Evolutionary conservation across 768 basidiomycete genomes (phyloP), one percentile per base, ranked within the genome.

Genomic region (Sporobolomyces roseus): DNA sequence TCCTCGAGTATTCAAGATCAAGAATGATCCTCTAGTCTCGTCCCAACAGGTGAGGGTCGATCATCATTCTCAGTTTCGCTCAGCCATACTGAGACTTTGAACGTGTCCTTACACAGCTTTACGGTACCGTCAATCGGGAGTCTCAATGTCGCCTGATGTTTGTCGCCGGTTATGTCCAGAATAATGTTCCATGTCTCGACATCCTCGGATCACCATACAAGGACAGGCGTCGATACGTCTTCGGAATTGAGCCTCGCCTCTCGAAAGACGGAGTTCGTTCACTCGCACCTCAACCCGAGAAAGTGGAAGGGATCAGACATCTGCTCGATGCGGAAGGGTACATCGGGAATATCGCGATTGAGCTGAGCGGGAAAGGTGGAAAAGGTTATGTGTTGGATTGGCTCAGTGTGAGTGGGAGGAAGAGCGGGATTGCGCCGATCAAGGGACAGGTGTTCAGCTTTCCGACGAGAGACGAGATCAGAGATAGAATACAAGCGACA

Each of bases 301-400:
- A 2, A 27, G 8, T 4, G 4, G 21, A 7, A 0, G 49, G 8
- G 1, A 33, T 16, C 14, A 12, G 4, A 30, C 50, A 53, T 32
- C 27, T 60, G 21, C 38, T 66, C 8, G 65, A 66, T 48, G 49
- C 36, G 5, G 21, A 45, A 2, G 65, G 65, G 3, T 66, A 66
- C 50, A 45, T 66, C 32, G 65, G 65, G 6, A 66, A 66, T 58
- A 55, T 55, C 36, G 54, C 54, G 25, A n/a, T 55, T 10, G 54
- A 41, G 25, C 14, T 55, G 8, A 17, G 5, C 27, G 17, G n/a
- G 5, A 53, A 53, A n/a, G 52, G 13, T 6, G 17, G 52, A 6
- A n/a, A n/a, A n/a, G n/a, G n/a, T n/a, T n/a, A n/a, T n/a, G n/a
- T n/a, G n/a, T n/a, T n/a, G n/a, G 19, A 10, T 33, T 53, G 32